Conservation (phyloP, 2,329 filamentous ascomycete genomes). For the Calonectria pteridis region DNA sequence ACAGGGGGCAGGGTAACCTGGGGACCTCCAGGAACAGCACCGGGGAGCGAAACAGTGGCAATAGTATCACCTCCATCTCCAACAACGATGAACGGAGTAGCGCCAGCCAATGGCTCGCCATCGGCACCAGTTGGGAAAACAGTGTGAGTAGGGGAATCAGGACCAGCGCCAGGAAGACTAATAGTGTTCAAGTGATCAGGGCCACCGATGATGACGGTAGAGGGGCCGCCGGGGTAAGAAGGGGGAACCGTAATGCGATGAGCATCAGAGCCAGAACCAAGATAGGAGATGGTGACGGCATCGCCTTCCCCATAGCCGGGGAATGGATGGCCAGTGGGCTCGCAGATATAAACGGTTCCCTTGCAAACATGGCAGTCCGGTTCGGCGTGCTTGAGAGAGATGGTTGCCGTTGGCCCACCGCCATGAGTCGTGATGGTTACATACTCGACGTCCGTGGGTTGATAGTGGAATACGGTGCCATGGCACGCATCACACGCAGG, state of each 20-base stretch:
- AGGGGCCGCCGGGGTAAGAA: constrained; percentile 21
- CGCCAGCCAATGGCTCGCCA: constrained; percentile 31
- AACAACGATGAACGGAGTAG: not conserved
- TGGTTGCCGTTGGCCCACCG: constrained; percentile 28
- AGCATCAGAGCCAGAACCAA: not conserved
- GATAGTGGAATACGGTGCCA: constrained; percentile 43
- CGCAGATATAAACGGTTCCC: constrained; percentile 43
- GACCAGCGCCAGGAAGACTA: constrained; percentile 23
- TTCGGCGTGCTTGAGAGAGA: constrained; percentile 36
- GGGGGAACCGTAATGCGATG: constrained; percentile 4
- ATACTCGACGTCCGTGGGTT: constrained; percentile 40
- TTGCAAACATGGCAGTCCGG: constrained; percentile 37
- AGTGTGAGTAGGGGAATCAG: constrained; percentile 22
- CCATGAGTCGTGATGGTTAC: constrained; percentile 39
- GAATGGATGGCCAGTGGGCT: constrained; percentile 30
- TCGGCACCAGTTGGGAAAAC: constrained; percentile 34
- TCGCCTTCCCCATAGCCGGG: not conserved
- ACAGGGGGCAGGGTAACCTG: constrained; percentile 22
- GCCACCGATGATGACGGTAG: constrained; percentile 33
- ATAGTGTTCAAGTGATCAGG: constrained; percentile 29
- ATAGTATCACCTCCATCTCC: not conserved
- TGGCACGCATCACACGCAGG: constrained; percentile 38
- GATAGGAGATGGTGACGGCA: not conserved
- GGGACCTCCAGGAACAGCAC: constrained; percentile 8
- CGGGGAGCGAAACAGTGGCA: constrained; percentile 22